Evolutionary conservation across 306 rosid genomes (phyloP), one percentile per base, ranked within the genome.

Genomic region (Astragalus membranaceus): DNA sequence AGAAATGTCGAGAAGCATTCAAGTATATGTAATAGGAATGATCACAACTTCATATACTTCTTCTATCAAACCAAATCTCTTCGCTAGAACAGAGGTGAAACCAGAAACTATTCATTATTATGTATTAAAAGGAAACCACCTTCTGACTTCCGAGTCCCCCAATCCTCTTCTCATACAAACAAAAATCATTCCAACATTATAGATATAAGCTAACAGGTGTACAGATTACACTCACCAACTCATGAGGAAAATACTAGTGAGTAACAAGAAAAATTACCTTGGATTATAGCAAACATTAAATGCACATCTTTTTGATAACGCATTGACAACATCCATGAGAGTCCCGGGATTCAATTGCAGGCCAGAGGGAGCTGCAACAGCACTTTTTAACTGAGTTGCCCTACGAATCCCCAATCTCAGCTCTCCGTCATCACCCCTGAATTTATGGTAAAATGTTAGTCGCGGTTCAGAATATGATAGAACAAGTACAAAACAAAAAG

Each of bases 361-460:
- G 67, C 86, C 79, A 50, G 83, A 55, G 17, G 83, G 74, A 66
- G 75, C 72, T 8, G 85, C 83, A 70, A 79, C 79, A 12, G 84
- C 72, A 54, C 78, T 80, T 89, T 95, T 95, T 59, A 91, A 77
- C 44, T 87, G 99, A 54, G 83, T 76, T 3, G 97, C 99, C 81
- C 97, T 83, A 13, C 99, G 87, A 67, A 95, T 88, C 50, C 99
- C 99, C 26, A 95, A 76, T 65, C 99, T 85, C 80, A 95, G 68
- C 26, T 82, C 97, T 54, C 99, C 99, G 74, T 95, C 96, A 4
- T 89, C 89, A 29, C 91, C 99, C 87, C 99, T 94, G 56, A 15
- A 29, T 70, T n/a, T 30, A 51, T 37, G 5, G 73, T 36, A 52
- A 30, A 66, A 11, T 8, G 66, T 72, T 30, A 66, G 15, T 9